These are phyloP conservation scores for Dichotomocladium elegans DNA, from an alignment of 371 early-diverging fungal genomes.

Conservation along the genomic window DNA sequence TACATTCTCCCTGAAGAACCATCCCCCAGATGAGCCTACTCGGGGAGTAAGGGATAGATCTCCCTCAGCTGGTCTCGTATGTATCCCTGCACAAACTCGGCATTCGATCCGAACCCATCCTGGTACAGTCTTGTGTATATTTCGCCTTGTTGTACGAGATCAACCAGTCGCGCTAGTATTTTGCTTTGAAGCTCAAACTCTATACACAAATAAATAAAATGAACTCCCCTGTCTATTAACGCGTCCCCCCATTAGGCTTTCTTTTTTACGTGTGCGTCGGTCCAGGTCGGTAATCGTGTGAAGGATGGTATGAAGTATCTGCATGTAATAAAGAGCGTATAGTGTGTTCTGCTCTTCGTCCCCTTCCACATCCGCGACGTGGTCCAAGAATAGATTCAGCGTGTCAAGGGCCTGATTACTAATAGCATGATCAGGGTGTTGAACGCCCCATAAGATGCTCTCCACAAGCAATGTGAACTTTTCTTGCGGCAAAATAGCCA, in stretches of 20 bases:
- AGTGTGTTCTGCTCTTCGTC: slow-evolving; percentile 75
- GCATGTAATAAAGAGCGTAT: slow-evolving; percentile 80
- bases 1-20: background rate
- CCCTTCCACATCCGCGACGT: slow-evolving; percentile 59
- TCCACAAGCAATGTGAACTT: slow-evolving; percentile 79
- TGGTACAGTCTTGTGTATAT: slow-evolving; percentile 79
- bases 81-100: slow-evolving; percentile 70
- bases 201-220: slow-evolving; percentile 14
- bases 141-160: slow-evolving; percentile 74
- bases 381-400: slow-evolving; percentile 71
- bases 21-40: slow-evolving; percentile 45
- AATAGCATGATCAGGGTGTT: slow-evolving; percentile 92
- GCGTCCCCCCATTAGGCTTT: background rate
- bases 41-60: slow-evolving; percentile 86
- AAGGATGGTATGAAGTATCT: slow-evolving; percentile 83
- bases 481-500: slow-evolving; percentile 59
- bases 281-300: slow-evolving; percentile 89
- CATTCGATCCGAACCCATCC: slow-evolving; percentile 71
- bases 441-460: slow-evolving; percentile 93
- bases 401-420: slow-evolving; percentile 83
- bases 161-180: slow-evolving; percentile 84
- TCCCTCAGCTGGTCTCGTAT: slow-evolving; percentile 66
- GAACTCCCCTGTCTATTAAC: background rate
- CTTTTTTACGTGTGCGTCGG: slow-evolving; percentile 80
- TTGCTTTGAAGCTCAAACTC: slow-evolving; percentile 87